Evolutionary conservation across 148 eudicot genomes (phyloP).

Genomic region (Rhododendron vialii): DNA sequence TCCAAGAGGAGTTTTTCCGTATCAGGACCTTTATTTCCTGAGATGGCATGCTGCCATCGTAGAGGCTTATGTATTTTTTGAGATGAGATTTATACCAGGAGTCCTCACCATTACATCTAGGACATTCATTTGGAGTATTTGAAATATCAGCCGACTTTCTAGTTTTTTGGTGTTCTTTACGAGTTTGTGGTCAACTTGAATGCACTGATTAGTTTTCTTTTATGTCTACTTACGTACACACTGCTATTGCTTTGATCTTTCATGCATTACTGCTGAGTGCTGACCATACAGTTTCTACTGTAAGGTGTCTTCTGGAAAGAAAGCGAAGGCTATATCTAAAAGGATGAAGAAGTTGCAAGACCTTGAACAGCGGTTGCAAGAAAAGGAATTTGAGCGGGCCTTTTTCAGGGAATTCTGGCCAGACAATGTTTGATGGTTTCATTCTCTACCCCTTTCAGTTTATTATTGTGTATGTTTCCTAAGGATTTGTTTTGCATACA

Average conservation of each 20-base stretch:
- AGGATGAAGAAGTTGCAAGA: conserved; percentile 59
- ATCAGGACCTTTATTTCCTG: neutral
- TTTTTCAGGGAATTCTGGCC: conserved; percentile 95
- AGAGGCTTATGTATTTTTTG: neutral
- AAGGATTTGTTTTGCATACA: neutral
- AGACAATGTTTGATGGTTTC: conserved; percentile 61
- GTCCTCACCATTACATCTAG: neutral
- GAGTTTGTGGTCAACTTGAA: neutral
- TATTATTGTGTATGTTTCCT: neutral
- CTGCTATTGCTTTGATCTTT: neutral
- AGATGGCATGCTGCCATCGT: neutral
- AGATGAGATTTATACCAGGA: neutral
- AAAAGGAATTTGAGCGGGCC: conserved; percentile 73
- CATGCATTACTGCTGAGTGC: neutral
- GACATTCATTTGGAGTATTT: neutral
- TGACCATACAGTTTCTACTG: neutral
- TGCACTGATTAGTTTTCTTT: neutral
- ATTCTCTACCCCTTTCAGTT: neutral
- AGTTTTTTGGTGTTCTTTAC: neutral
- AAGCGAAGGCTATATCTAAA: conserved; percentile 53
- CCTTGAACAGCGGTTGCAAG: conserved; percentile 58
- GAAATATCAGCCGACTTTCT: neutral
- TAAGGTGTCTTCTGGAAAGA: conserved; percentile 43
- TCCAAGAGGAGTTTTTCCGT: neutral
- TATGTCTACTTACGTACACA: neutral